Evolutionary conservation across 305 asterid species (phyloP), one percentile per base, ranked within the genome.

Genomic region (Solanum hybrid): DNA sequence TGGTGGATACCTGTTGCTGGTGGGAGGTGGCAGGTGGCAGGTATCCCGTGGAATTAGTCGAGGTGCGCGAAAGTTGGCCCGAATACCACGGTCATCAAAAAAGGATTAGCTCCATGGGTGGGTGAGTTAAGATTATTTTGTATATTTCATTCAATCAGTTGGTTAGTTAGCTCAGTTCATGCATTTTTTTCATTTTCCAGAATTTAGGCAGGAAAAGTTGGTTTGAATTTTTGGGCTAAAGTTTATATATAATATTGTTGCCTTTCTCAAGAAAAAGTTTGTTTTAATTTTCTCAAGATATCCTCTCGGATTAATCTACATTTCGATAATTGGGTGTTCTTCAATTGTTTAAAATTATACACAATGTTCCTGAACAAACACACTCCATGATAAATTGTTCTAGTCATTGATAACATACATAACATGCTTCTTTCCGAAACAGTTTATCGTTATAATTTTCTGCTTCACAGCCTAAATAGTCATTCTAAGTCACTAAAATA

Each of bases 81-180:
- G 6, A 22, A 65, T 20, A 61, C 75, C 29, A n/a, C 26, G 27
- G 29, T 68, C 75, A n/a, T 22, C 27, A 68, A 68, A 68, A 68
- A 22, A 68, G 33, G 33, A 81, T 81, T 26, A 29, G 73, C 38
- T 83, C 26, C 7, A 2, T 10, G 20, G 29, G 27, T 29, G 24
- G 88, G 76, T 57, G 41, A 85, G 88, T 57, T 32, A n/a, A 22
- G 45, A 85, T 57, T 85, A 85, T 85, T 57, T 57, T 57, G 77
- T 85, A 32, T 85, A 32, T 32, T 32, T 32, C 22, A 32, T 17
- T 57, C 77, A 31, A 51, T 32, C 41, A 85, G 41, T 32, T 3
- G 33, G 33, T 73, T 61, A 81, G 87, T 81, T 85, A 57, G 88
- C 88, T 29, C 88, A 83, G 88, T 33, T 85, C 77, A 85, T 13